Evolutionary conservation across 1,139 yeast species (phyloP), one percentile per base, ranked within the genome.

Genomic region (Pichia sp.): DNA sequence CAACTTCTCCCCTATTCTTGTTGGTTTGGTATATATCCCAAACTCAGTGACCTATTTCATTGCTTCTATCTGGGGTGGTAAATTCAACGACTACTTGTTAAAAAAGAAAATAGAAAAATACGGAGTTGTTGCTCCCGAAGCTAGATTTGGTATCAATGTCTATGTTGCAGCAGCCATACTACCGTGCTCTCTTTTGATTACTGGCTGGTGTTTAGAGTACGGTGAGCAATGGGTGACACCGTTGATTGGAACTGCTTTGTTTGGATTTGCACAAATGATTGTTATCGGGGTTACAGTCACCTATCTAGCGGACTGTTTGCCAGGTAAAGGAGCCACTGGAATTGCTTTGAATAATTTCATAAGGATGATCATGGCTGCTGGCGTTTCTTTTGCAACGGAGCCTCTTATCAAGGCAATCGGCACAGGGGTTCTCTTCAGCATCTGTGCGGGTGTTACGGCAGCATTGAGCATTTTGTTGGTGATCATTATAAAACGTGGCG

Each of bases 291-390:
- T 88, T 8, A 84, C 90, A 0, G 80, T 85, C 4, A 87, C 96
- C 0, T 89, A 87, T 64, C 70, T 89, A 54, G 91, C 89, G 2
- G 96, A 89, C 65, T 82, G 90, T 0, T 73, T 89, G 48, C 96
- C 96, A 0, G 96, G 96, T 0, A 77, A 85, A 61, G 96, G 96
- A 40, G 91, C 96, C 4, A 86, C 95, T 0, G 96, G 95, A 1
- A 88, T 88, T 43, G 96, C 96, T 0, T 67, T 89, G 52, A 88
- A 87, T 62, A 89, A 88, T 62, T 74, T 89, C 55, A 73, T 85
- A 40, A 74, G 96, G 61, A 87, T 83, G 74, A 71, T 82, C 1
- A 71, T 87, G 57, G 96, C 95, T 0, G 88, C 95, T 0, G 72
- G 76, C 3, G 91, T 88, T 6, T 83, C 91, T 0, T 89, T 89